These are phyloP conservation scores for Suillus fuscotomentosus DNA, from an alignment of 768 basidiomycete genomes.

Conservation along the genomic window DNA sequence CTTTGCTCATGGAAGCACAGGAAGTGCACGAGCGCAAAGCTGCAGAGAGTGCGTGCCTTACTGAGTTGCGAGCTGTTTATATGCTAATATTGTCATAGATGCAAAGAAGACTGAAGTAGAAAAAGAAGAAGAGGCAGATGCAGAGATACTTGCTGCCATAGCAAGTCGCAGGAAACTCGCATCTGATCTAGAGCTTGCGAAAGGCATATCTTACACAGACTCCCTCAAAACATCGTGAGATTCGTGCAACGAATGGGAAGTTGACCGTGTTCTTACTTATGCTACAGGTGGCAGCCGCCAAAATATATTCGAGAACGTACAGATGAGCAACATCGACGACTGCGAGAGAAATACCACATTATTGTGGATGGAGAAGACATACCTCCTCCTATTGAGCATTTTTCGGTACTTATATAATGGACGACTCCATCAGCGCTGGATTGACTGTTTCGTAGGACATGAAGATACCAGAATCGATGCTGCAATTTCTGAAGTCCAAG, in stretches of 20 bases:
- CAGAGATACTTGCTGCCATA: conserved; percentile 88
- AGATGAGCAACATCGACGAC: conserved; percentile 63
- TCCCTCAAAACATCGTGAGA: conserved; percentile 77
- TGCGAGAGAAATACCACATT: conserved; percentile 92
- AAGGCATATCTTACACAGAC: conserved; percentile 90
- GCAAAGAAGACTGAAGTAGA: conserved; percentile 86
- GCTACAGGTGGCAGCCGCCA: conserved; percentile 82
- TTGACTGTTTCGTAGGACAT: conserved; percentile 66
- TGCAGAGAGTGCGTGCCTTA: conserved; percentile 58
- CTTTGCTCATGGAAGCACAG: conserved; percentile 89
- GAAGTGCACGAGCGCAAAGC: conserved; percentile 88
- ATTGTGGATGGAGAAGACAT: conserved; percentile 92
- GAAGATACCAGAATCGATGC: conserved; percentile 90
- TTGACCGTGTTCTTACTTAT: conserved; percentile 4
- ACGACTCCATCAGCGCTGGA: background rate
- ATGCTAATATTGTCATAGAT: conserved; percentile 44
- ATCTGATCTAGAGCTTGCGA: conserved; percentile 89
- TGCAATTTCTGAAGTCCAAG: conserved; percentile 81
- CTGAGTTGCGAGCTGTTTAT: conserved; percentile 4
- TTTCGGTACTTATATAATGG: conserved; percentile 49
- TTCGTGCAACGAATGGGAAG: conserved; percentile 3
- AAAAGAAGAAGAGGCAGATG: conserved; percentile 85
- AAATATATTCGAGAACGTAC: conserved; percentile 72
- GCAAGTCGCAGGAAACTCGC: conserved; percentile 88
- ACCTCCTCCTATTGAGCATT: conserved; percentile 90